Evolutionary conservation across 1,139 yeast genomes (phyloP).

Genomic region (Kluyveromyces sp.): DNA sequence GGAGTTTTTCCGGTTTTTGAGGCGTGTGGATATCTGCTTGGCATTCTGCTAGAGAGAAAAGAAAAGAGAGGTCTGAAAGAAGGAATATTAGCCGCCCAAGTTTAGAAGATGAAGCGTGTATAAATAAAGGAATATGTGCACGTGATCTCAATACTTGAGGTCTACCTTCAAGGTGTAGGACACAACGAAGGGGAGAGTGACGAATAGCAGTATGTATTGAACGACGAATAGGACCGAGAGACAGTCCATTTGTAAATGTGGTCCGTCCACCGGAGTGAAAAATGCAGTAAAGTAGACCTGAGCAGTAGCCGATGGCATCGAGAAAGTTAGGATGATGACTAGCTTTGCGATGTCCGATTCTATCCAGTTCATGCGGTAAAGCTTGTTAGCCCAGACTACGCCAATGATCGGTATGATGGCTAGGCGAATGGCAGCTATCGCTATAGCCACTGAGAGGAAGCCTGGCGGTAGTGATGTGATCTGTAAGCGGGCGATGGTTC

Average conservation of each 20-base stretch:
- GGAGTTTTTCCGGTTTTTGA: not conserved
- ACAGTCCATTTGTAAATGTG: conserved; percentile 73
- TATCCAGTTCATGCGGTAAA: conserved; percentile 35
- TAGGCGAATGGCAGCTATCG: conserved; percentile 39
- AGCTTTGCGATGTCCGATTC: conserved; percentile 44
- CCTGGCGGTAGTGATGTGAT: conserved; percentile 54
- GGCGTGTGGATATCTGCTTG: not conserved
- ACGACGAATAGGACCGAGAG: conserved; percentile 64
- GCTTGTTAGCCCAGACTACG: conserved; percentile 41
- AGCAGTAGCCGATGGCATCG: conserved; percentile 82
- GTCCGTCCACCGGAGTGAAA: conserved; percentile 56
- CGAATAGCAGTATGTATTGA: conserved; percentile 54
- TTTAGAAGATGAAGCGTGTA: too few relatives aligned
- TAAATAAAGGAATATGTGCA: too few relatives aligned
- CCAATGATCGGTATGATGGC: conserved; percentile 55
- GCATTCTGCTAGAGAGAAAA: too few relatives aligned
- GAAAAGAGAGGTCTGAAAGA: too few relatives aligned
- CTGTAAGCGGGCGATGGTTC: conserved; percentile 65
- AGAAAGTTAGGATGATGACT: conserved; percentile 63
- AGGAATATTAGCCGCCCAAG: not conserved
- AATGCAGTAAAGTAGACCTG: conserved; percentile 80
- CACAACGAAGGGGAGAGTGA: conserved; percentile 58
- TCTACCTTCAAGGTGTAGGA: conserved; percentile 44
- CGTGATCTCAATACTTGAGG: conserved; percentile 1
- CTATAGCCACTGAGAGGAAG: conserved; percentile 49